Conservation (phyloP, 2,329 filamentous ascomycete genomes). For the Beauveria bassiana region DNA sequence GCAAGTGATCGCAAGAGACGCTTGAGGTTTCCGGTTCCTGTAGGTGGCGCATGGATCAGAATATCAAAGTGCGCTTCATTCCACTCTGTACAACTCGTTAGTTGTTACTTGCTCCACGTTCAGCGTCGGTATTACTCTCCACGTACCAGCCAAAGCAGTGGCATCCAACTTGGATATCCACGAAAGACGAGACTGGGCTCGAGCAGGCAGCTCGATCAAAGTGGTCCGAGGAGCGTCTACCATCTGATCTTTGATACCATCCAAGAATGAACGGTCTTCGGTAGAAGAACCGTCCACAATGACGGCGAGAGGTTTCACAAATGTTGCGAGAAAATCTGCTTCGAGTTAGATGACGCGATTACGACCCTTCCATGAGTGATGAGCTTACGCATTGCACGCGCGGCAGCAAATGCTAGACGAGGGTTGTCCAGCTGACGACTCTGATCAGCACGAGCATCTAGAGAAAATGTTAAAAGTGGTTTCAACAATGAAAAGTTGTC, state of each 20-base stretch:
- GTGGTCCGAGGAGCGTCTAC: constrained; percentile 41
- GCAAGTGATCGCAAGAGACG: constrained; percentile 70
- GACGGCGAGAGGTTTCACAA: constrained; percentile 69
- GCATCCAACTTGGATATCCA: constrained; percentile 79
- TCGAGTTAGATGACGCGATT: constrained; percentile 15
- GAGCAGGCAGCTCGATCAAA: constrained; percentile 66
- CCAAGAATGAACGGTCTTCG: constrained; percentile 64
- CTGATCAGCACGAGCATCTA: constrained; percentile 72
- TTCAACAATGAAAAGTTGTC: background rate
- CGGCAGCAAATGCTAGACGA: constrained; percentile 58
- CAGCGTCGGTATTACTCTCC: background rate
- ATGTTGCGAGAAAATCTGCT: constrained; percentile 59
- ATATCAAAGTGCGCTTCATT: constrained; percentile 73
- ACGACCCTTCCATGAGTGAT: background rate
- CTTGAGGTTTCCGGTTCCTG: constrained; percentile 66
- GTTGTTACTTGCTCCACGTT: constrained; percentile 15
- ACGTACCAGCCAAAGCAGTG: constrained; percentile 55
- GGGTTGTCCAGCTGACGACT: constrained; percentile 59
- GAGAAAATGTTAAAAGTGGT: constrained; percentile 14
- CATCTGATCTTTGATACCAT: constrained; percentile 49
- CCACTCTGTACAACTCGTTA: constrained; percentile 51
- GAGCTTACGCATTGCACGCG: constrained; percentile 53
- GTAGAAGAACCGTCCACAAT: constrained; percentile 59
- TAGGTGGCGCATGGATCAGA: constrained; percentile 65
- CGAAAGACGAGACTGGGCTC: constrained; percentile 52